Evolutionary conservation across 768 basidiomycete species (phyloP).

Genomic region (Boletus rubropictus): DNA sequence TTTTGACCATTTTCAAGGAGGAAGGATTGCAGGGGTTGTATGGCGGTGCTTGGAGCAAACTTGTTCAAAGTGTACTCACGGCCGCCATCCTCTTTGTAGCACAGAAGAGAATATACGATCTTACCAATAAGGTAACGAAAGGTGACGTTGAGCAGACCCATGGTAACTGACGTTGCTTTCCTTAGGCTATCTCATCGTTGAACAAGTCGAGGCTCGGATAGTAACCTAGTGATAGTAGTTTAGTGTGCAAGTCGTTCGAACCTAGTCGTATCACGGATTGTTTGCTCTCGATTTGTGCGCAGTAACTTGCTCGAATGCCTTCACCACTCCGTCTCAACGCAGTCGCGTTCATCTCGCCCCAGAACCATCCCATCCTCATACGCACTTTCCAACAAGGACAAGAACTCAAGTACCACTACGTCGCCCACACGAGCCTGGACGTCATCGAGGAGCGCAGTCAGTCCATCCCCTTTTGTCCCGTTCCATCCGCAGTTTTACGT

Average conservation of each 20-base stretch:
- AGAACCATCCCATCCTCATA: slow-evolving; percentile 74
- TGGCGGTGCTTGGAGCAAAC: slow-evolving; percentile 81
- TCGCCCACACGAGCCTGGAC: slow-evolving; percentile 86
- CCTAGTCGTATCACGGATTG: no score
- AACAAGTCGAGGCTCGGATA: slow-evolving; percentile 2
- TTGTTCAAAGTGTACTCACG: slow-evolving; percentile 86
- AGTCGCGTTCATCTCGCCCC: slow-evolving; percentile 79
- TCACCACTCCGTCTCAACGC: slow-evolving; percentile 68
- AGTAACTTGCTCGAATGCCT: slow-evolving; percentile 43
- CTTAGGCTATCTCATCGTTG: slow-evolving; percentile 14
- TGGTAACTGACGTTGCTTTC: neutral
- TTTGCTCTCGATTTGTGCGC: no score
- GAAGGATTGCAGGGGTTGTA: slow-evolving; percentile 85
- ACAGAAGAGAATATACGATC: slow-evolving; percentile 75
- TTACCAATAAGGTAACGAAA: slow-evolving; percentile 47
- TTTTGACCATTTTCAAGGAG: slow-evolving; percentile 69
- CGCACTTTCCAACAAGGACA: slow-evolving; percentile 60
- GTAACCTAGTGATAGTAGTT: neutral
- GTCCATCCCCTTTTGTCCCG: slow-evolving; percentile 21
- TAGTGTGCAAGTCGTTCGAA: neutral
- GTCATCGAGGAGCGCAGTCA: slow-evolving; percentile 88
- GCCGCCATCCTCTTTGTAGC: slow-evolving; percentile 91
- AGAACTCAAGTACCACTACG: slow-evolving; percentile 81
- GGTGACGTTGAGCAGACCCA: neutral
- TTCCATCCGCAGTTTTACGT: neutral